Conservation (phyloP, 164 flowering plant genomes). For the Liriodendron chinense region DNA sequence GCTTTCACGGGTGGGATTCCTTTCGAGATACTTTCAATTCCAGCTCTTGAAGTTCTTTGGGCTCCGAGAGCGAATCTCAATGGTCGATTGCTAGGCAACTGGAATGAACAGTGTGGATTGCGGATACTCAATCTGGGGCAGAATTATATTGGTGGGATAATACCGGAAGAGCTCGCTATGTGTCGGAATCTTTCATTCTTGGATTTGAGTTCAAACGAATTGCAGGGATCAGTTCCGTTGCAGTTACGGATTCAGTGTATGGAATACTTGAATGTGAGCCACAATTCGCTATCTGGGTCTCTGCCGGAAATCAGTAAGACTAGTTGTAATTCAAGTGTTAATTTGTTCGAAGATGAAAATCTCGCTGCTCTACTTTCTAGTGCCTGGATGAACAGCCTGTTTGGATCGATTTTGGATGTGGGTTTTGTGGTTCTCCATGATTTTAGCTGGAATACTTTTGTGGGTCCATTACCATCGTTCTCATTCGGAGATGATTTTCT, state of each 20-base stretch:
- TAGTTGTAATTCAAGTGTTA: constrained; percentile 26
- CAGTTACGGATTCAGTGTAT: constrained; percentile 55
- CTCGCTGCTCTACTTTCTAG: constrained; percentile 15
- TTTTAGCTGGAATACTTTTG: constrained; percentile 59
- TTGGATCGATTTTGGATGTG: constrained; percentile 4
- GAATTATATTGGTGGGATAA: constrained; percentile 44
- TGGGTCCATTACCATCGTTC: constrained; percentile 42
- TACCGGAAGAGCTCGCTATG: constrained; percentile 42
- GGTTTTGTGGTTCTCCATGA: constrained; percentile 40
- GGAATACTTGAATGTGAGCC: constrained; percentile 59
- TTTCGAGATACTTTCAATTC: constrained; percentile 37
- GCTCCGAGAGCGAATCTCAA: constrained; percentile 70
- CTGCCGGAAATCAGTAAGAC: constrained; percentile 35
- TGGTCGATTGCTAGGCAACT: constrained; percentile 46
- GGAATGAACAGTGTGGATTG: constrained; percentile 41
- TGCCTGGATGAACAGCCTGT: constrained; percentile 17
- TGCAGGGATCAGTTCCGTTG: constrained; percentile 42
- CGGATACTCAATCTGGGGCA: constrained; percentile 53
- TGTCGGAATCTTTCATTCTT: constrained; percentile 52
- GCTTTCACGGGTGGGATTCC: constrained; percentile 61
- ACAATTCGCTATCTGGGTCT: constrained; percentile 48
- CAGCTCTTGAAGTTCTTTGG: constrained; percentile 57
- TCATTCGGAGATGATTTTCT: constrained; percentile 34
- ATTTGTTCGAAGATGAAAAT: constrained; percentile 23
- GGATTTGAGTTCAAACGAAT: constrained; percentile 62